phyloP scores from a whole-genome alignment of 139 green algal species.

The Ulvella scutata region DNA sequence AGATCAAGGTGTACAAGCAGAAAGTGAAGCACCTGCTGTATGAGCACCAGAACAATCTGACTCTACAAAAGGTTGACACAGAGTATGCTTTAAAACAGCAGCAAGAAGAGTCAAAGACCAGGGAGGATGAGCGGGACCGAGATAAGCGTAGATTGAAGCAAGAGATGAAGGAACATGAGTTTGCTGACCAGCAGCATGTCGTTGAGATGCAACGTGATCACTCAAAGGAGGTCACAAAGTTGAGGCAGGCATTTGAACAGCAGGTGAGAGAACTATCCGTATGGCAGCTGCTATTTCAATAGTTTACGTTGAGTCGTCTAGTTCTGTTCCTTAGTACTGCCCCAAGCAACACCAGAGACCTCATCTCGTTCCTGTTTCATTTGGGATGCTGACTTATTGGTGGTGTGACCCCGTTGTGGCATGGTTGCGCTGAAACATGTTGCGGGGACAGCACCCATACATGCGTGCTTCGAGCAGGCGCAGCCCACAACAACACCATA shows the following conservation, averaged over 20 bases:
- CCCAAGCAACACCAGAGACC: too few species aligned
- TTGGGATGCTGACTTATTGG: too few species aligned
- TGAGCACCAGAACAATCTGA: constrained; percentile 80
- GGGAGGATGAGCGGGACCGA: constrained; percentile 41
- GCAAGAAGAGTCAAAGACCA: constrained; percentile 42
- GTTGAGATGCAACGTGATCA: constrained; percentile 66
- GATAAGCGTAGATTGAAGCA: constrained; percentile 70
- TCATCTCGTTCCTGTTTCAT: too few species aligned
- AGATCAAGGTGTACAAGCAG: constrained; percentile 87
- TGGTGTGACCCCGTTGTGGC: too few species aligned
- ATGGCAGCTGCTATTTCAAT: constrained; percentile 9
- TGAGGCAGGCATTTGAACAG: constrained; percentile 78
- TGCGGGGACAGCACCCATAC: too few species aligned
- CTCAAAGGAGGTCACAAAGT: constrained; percentile 74
- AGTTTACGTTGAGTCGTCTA: too few species aligned
- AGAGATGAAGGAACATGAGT: constrained; percentile 67
- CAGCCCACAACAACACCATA: too few species aligned
- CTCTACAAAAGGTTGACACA: constrained; percentile 62
- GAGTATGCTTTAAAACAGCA: constrained; percentile 62
- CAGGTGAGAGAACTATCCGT: too few species aligned
- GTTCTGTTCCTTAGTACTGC: too few species aligned
- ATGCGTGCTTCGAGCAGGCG: too few species aligned
- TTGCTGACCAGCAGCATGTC: constrained; percentile 61
- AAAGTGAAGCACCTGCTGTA: constrained; percentile 92
- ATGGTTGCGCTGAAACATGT: too few species aligned